Conservation (phyloP, 139 green algal genomes). For the Chlorella vulgaris region DNA sequence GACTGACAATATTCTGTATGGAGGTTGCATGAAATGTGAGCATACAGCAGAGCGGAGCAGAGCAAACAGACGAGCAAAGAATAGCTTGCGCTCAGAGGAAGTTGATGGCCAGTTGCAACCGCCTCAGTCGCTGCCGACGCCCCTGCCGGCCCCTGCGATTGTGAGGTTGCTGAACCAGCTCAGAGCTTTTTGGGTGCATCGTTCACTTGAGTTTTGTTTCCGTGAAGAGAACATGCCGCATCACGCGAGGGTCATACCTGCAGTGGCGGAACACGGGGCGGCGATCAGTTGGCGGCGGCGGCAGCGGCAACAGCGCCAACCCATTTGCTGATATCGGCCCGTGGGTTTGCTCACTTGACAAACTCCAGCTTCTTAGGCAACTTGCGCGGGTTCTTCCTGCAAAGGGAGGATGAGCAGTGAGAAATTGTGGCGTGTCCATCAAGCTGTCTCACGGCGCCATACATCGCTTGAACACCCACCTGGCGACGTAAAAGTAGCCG, state of each 20-base stretch:
- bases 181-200: no score
- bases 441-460: background rate
- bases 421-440: background rate
- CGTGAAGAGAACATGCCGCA: constrained; percentile 78
- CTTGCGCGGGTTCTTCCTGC: constrained; percentile 75
- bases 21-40: no score
- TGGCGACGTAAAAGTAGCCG: constrained; percentile 78
- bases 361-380: constrained; percentile 61
- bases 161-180: no score
- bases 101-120: no score
- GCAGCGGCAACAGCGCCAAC: no score
- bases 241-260: constrained; percentile 83
- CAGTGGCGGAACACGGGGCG: background rate
- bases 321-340: no score
- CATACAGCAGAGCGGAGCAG: no score
- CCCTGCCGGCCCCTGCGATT: no score
- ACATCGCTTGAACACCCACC: background rate
- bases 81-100: no score
- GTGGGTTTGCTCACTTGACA: constrained; percentile 1
- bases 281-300: background rate
- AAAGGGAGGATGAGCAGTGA: background rate
- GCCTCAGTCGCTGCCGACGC: no score
- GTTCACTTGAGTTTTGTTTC: constrained; percentile 77
- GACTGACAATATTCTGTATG: no score
- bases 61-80: no score